A percentile compares a stretch with the other conserved stretches of the same genome.
These are phyloP conservation scores for Phaffia rhodozyma DNA, from an alignment of 1,284 basidiomycete genomes.

Conservation along the genomic window DNA sequence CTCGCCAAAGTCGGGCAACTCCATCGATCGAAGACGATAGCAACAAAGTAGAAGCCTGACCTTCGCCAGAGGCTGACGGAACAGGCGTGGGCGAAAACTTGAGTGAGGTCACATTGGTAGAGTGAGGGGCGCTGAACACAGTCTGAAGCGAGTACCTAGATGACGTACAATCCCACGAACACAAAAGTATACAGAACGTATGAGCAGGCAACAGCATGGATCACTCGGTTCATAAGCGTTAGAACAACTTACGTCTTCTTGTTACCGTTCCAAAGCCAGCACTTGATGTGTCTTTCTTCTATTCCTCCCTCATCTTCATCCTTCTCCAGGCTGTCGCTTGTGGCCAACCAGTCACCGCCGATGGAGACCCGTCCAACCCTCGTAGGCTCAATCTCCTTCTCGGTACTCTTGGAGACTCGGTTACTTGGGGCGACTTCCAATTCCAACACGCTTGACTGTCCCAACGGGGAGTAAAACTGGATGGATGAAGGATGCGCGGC, in stretches of 20 bases:
- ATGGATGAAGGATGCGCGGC: conserved; percentile 91
- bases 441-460: conserved; percentile 65
- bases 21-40: conserved; percentile 36
- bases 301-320: conserved; percentile 43
- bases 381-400: conserved; percentile 63
- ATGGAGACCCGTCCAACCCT: conserved; percentile 41
- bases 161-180: not conserved
- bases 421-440: conserved; percentile 90
- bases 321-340: conserved; percentile 63
- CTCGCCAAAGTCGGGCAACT: conserved; percentile 46
- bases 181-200: not conserved
- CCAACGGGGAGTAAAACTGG: conserved; percentile 71
- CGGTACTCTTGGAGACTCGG: conserved; percentile 70
- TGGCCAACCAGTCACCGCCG: conserved; percentile 76
- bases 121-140: conserved; percentile 78
- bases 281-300: conserved; percentile 67
- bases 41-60: conserved; percentile 29
- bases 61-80: conserved; percentile 6
- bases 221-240: conserved; percentile 26
- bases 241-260: conserved; percentile 30
- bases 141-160: conserved; percentile 52
- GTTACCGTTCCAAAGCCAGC: conserved; percentile 69
- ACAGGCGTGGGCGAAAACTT: conserved; percentile 43
- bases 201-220: no score
- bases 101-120: conserved; percentile 51